A percentile compares a stretch with the other conserved stretches of the same genome.
Conservation (phyloP, 106 monocot genomes). For the Agapanthus africanus region DNA sequence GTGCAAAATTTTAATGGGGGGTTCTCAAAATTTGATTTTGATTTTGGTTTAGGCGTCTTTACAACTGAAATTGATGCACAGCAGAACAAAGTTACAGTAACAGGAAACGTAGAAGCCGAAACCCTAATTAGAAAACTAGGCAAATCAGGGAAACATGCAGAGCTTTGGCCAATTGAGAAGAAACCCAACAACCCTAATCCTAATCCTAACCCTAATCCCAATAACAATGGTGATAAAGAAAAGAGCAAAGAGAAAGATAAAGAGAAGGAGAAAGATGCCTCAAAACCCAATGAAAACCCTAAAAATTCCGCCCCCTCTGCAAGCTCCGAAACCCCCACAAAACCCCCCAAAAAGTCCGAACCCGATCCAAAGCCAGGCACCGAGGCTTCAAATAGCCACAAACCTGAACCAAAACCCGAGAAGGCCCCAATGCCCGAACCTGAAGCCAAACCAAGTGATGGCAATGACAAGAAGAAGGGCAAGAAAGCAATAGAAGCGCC, state of each 20-base stretch:
- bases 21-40: neutral
- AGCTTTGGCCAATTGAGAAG: constrained; percentile 38
- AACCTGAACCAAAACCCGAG: neutral
- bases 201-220: neutral
- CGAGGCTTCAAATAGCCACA: neutral
- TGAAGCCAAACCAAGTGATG: neutral
- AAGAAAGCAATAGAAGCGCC: neutral
- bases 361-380: neutral
- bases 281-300: neutral
- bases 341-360: neutral
- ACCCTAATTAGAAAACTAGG: constrained; percentile 43
- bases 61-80: constrained; percentile 27
- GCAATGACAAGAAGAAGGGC: constrained; percentile 7
- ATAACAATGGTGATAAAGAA: constrained; percentile 1
- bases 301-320: neutral
- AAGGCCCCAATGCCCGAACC: constrained; percentile 1
- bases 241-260: neutral
- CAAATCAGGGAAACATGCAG: constrained; percentile 61
- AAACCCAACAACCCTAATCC: constrained; percentile 1
- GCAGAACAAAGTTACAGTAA: constrained; percentile 53
- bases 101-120: constrained; percentile 39
- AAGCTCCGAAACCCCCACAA: neutral
- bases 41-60: constrained; percentile 34
- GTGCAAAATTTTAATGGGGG: neutral
- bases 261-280: neutral